Evolutionary conservation across 2,329 filamentous ascomycete genomes (phyloP), one percentile per base, ranked within the genome.

Genomic region (Ampelomyces quisqualis): DNA sequence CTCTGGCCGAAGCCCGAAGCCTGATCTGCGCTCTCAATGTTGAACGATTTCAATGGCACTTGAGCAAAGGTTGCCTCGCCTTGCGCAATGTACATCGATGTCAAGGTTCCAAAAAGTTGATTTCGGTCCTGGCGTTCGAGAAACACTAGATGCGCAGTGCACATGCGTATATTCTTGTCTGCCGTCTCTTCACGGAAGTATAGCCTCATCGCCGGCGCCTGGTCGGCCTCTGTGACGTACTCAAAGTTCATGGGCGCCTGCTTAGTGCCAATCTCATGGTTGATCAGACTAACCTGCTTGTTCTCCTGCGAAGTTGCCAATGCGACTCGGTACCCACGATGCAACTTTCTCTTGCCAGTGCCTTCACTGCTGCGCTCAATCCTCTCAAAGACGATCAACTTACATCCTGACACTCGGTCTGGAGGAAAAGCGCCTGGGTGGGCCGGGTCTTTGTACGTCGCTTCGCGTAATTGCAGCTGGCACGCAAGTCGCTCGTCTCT

Each of bases 361-460:
- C 86, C 87, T 46, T 88, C 85, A 28, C 77, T 81, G 52, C 88
- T 80, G 38, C 81, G 81, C 18, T 79, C 73, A 1, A 80, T 72
- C 53, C 79, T 84, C 62, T 94, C 88, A 58, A 91, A 95, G 3
- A 95, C 64, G 6, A 82, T 79, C 19, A 93, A 70, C 27, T 85
- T 83, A 64, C 88, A 94, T 28, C 80, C 77, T 24, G 80, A 75
- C 4, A 90, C 77, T 5, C 85, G 76, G 17, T 94, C 89, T 32
- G 82, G 77, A 4, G 89, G 88, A 62, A 95, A 95, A 1, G 79
- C 76, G 43, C 82, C 78, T 10, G 85, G 77, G 43, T 86, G 77
- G n/a, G 81, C 73, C 1, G 83, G 77, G 58, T 94, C 88, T 58
- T 89, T 84, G 62, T 91, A 93, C 57, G 91, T 87, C 51, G 94